A percentile compares a stretch with the other conserved stretches of the same genome.
Evolutionary conservation across 129 eudicot genomes (phyloP).

Genomic region (Centaurea solstitialis): DNA sequence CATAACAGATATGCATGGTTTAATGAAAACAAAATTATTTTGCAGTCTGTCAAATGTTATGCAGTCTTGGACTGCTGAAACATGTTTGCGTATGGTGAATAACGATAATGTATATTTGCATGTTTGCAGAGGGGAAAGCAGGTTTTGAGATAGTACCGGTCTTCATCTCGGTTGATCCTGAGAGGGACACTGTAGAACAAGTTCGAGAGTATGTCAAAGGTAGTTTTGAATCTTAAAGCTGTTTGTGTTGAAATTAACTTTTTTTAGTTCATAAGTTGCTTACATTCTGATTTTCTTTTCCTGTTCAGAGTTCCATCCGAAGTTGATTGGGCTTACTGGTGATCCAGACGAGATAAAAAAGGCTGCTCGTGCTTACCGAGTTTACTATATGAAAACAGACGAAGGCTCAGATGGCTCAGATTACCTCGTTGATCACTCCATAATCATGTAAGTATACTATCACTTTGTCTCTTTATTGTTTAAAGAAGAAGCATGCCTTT

Average conservation of each 20-base stretch:
- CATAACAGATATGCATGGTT: background rate
- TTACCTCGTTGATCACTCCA: conserved; percentile 94
- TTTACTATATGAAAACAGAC: conserved; percentile 95
- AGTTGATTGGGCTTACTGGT: conserved; percentile 87
- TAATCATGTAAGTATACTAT: conserved; percentile 65
- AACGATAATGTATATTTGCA: background rate
- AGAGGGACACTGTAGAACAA: conserved; percentile 94
- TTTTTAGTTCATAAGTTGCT: background rate
- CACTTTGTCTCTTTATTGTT: background rate
- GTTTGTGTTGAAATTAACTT: background rate
- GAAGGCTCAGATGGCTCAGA: conserved; percentile 88
- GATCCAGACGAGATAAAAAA: conserved; percentile 71
- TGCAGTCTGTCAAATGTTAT: background rate
- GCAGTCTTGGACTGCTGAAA: conserved; percentile 1
- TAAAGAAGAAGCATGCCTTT: background rate
- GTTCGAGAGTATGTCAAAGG: conserved; percentile 90
- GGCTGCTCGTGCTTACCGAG: conserved; percentile 89
- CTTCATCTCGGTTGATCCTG: conserved; percentile 95
- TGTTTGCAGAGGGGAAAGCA: conserved; percentile 66
- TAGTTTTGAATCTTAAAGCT: conserved; percentile 11
- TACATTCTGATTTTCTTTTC: background rate
- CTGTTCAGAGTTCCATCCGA: conserved; percentile 88
- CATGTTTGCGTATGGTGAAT: background rate
- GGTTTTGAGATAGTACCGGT: conserved; percentile 82
- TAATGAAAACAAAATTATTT: background rate